Conservation (phyloP, 2,329 filamentous ascomycete species). For the Elsinoe arachidis region DNA sequence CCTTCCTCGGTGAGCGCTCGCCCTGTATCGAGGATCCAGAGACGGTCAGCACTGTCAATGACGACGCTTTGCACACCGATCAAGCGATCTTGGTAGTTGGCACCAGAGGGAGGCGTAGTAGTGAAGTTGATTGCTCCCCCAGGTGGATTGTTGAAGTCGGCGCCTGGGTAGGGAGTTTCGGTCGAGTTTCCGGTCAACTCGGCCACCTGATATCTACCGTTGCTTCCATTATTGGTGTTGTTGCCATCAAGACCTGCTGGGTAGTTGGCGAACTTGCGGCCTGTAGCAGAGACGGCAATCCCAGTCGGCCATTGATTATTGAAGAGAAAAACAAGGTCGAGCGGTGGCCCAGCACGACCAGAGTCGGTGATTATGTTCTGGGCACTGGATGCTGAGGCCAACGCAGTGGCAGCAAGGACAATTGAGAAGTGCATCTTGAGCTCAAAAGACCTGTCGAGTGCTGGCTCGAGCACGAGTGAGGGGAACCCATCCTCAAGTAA, state of each 20-base stretch:
- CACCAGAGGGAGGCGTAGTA: constrained; percentile 37
- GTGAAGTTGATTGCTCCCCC: constrained; percentile 45
- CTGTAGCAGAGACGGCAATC: constrained; percentile 43
- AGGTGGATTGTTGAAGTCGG: constrained; percentile 40
- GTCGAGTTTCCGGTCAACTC: constrained; percentile 38
- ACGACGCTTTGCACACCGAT: constrained; percentile 47
- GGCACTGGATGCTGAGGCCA: neutral
- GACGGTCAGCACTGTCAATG: constrained; percentile 40
- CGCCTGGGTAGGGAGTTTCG: constrained; percentile 36
- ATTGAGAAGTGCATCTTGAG: neutral
- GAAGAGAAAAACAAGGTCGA: constrained; percentile 44
- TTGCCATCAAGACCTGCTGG: constrained; percentile 41
- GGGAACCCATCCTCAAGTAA: neutral
- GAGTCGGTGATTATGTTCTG: constrained; percentile 26
- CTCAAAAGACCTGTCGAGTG: neutral
- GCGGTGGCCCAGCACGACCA: constrained; percentile 32
- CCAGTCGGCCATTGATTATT: constrained; percentile 44
- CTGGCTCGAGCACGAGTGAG: neutral
- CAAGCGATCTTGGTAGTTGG: constrained; percentile 41
- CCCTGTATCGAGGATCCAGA: constrained; percentile 49
- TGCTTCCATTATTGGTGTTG: constrained; percentile 36
- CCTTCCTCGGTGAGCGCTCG: constrained; percentile 36
- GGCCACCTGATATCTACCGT: constrained; percentile 41
- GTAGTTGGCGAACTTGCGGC: constrained; percentile 46
- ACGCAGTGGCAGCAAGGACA: neutral